Base-by-base conservation (phyloP, 2,329 filamentous ascomycete genomes). In the Pseudogymnoascus sp. region DNA sequence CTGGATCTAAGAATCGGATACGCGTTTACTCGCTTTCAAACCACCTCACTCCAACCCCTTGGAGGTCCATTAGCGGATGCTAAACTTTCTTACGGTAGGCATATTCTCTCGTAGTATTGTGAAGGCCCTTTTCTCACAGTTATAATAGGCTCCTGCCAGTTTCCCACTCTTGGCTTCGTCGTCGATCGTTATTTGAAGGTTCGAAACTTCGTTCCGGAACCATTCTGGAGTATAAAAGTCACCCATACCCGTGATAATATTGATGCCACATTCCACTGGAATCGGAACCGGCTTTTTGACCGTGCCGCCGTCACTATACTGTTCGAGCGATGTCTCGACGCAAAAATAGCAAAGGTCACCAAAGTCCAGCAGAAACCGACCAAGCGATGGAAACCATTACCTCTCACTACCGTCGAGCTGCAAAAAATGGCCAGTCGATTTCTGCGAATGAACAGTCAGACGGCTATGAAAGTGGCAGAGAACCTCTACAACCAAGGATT, bases 161-260 rank as follows among this genome's bases (percentile, higher is more conserved):
- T 99, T 70, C 94, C 94, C 1, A 97, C 94, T 0, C 80, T 99
- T 4, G 94, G 94, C 0, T 99, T 99, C 67, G 93, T 99, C 1
- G 94, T 99, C 5, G 94, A 99, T 74, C 86, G 93, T 58, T 99
- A 97, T 73, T 90, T 96, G 69, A 87, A 90, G 59, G 94, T 99
- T 60, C 87, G 90, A 65, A 96, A 96, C 68, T 99, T 99, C 73
- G 86, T 94, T 0, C 89, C 93, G 0, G 94, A 99, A 72, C 79
- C 84, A 0, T 99, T 97, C 74, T 99, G 94, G 94, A 83, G 83
- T 64, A 96, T 99, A 78, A 93, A 88, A 68, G 81, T 99, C 39
- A 86, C 85, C 70, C 89, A 97, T 69, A 82, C 80, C 42, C 87
- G 90, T 60, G 87, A 96, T 37, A 80, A 83, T 3, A 90, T 92